A percentile compares a stretch with the other conserved stretches of the same genome.
These are phyloP conservation scores for Lagerstroemia fauriei DNA, from an alignment of 441 rosid species.

Conservation along the genomic window DNA sequence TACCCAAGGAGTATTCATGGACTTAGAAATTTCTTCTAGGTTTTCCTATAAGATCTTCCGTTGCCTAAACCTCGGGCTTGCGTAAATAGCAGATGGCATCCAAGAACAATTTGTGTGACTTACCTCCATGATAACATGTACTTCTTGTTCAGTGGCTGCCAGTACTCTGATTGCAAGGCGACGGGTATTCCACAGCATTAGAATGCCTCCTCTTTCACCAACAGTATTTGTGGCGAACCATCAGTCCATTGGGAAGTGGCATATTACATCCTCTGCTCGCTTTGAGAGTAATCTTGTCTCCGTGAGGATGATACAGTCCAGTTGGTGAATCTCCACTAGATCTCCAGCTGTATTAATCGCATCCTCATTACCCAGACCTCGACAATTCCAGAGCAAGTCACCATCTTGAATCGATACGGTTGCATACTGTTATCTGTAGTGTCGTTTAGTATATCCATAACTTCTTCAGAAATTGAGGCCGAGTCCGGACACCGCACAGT, in stretches of 20 bases:
- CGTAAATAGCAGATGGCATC: neutral
- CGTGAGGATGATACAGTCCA: neutral
- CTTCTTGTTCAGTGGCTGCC: neutral
- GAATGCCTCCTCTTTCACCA: neutral
- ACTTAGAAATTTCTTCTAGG: neutral
- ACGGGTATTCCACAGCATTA: neutral
- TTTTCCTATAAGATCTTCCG: neutral
- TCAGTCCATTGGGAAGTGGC: neutral
- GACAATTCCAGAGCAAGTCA: too few species aligned
- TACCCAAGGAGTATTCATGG: neutral
- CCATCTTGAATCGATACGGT: too few species aligned
- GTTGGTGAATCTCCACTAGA: neutral
- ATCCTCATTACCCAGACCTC: too few species aligned
- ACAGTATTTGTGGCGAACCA: neutral
- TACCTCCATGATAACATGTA: neutral
- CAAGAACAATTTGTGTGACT: neutral
- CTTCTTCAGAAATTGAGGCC: neutral
- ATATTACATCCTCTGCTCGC: too few species aligned
- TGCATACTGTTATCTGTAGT: too few species aligned
- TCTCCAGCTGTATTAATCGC: neutral
- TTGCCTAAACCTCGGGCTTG: neutral
- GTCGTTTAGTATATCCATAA: neutral
- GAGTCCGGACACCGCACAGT: too few species aligned
- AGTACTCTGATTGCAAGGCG: fast-evolving
- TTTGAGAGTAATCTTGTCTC: neutral